Evolutionary conservation across 805 yeast species (phyloP).

Genomic region (Saccharomycopsis fermentans): DNA sequence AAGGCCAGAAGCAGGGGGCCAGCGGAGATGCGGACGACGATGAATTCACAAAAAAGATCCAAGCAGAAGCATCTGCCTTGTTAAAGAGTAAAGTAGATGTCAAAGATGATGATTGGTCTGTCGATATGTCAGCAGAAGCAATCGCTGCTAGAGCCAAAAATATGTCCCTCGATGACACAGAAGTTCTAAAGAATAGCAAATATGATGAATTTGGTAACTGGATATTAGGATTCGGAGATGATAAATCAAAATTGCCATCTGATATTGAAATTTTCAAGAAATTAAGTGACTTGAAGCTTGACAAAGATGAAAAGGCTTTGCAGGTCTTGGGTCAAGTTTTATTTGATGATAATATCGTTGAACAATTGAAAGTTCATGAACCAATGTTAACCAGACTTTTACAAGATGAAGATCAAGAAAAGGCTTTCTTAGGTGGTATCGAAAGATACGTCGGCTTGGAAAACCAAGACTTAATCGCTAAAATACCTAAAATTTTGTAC

Average conservation of each 20-base stretch:
- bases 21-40: slow-evolving; percentile 38
- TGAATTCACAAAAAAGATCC: slow-evolving; percentile 34
- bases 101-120: slow-evolving; percentile 19
- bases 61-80: slow-evolving; percentile 30
- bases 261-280: slow-evolving; percentile 92
- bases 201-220: slow-evolving; percentile 23
- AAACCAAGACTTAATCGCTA: slow-evolving; percentile 58
- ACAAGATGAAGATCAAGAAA: slow-evolving; percentile 59
- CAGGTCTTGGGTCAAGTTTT: slow-evolving; percentile 89
- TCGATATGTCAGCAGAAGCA: slow-evolving; percentile 19
- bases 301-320: slow-evolving; percentile 61
- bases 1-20: not conserved
- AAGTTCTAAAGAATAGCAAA: slow-evolving; percentile 58
- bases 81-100: slow-evolving; percentile 1
- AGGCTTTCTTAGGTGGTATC: slow-evolving; percentile 87
- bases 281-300: slow-evolving; percentile 68
- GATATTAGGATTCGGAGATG: slow-evolving; percentile 32
- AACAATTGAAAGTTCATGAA: slow-evolving; percentile 51
- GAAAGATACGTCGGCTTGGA: slow-evolving; percentile 86
- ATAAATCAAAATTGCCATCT: slow-evolving; percentile 52
- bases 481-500: slow-evolving; percentile 74
- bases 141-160: slow-evolving; percentile 17
- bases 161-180: slow-evolving; percentile 36
- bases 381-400: slow-evolving; percentile 78
- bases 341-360: slow-evolving; percentile 65